These are phyloP conservation scores for Neurospora sublineolata DNA, from an alignment of 495 filamentous ascomycete genomes.

Conservation along the genomic window DNA sequence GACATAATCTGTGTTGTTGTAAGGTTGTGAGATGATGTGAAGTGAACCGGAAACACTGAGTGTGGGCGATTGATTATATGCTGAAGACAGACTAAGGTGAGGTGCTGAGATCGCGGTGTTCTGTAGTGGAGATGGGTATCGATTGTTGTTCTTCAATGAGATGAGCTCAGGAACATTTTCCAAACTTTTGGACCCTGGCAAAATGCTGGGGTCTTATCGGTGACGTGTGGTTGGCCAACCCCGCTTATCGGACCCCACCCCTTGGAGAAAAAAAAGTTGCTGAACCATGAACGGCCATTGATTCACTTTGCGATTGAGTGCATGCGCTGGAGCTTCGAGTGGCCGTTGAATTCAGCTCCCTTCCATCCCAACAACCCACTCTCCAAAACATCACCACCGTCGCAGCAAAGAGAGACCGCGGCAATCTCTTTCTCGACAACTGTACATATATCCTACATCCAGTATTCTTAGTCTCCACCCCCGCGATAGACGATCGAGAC, in stretches of 20 bases:
- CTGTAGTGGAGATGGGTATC: neutral
- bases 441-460: neutral
- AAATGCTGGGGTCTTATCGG: conserved; percentile 9
- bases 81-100: neutral
- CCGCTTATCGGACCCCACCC: conserved; percentile 11
- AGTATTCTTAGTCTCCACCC: neutral
- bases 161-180: neutral
- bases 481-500: neutral
- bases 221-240: neutral
- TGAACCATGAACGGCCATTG: neutral
- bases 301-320: neutral
- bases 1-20: conserved; percentile 19
- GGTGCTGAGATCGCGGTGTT: neutral
- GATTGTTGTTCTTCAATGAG: neutral
- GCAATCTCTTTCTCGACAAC: neutral
- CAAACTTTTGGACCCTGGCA: neutral
- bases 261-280: conserved; percentile 13
- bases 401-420: neutral
- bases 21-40: neutral
- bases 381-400: neutral
- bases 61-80: neutral
- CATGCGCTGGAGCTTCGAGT: neutral
- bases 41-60: neutral
- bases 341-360: neutral
- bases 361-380: neutral